Evolutionary conservation across 495 filamentous ascomycete species (phyloP).

Genomic region (Amniculicola lignicola): DNA sequence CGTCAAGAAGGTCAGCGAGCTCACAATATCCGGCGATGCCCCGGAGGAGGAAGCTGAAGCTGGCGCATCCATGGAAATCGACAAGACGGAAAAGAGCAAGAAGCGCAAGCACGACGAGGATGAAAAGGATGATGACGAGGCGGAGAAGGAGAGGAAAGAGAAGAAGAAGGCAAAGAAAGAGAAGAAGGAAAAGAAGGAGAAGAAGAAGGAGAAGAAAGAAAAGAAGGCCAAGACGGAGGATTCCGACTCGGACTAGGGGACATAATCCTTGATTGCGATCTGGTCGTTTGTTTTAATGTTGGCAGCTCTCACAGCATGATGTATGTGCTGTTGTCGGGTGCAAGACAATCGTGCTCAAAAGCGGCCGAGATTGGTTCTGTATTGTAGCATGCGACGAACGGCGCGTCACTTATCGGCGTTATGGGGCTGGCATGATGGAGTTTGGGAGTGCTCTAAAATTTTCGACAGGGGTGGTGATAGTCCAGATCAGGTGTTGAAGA

Average conservation of each 20-base stretch:
- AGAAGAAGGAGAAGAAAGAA: conserved; percentile 39
- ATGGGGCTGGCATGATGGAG: conserved; percentile 18
- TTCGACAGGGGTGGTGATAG: neutral
- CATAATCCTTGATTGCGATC: neutral
- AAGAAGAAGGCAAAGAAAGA: conserved; percentile 39
- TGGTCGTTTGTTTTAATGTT: neutral
- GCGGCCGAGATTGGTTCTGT: too few species aligned
- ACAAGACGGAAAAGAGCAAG: conserved; percentile 27
- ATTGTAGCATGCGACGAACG: conserved; percentile 22
- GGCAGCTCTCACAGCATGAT: too few species aligned
- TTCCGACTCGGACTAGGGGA: conserved; percentile 34
- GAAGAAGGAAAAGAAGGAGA: conserved; percentile 37
- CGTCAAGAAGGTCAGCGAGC: conserved; percentile 43
- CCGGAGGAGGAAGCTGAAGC: conserved; percentile 23
- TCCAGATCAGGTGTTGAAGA: too few species aligned
- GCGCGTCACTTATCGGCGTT: conserved; percentile 8
- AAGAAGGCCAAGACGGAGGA: conserved; percentile 31
- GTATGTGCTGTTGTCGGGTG: too few species aligned
- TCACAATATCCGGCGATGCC: conserved; percentile 43
- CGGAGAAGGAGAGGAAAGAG: conserved; percentile 41
- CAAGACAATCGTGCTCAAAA: neutral
- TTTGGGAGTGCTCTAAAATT: conserved; percentile 15
- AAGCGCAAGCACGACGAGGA: conserved; percentile 43
- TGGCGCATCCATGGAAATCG: neutral
- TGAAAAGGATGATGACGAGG: conserved; percentile 37